Percentiles rank a stretch among this genome's conserved stretches.
phyloP scores from a whole-genome alignment of 2,329 filamentous ascomycete genomes.

The Hortaea werneckii region DNA sequence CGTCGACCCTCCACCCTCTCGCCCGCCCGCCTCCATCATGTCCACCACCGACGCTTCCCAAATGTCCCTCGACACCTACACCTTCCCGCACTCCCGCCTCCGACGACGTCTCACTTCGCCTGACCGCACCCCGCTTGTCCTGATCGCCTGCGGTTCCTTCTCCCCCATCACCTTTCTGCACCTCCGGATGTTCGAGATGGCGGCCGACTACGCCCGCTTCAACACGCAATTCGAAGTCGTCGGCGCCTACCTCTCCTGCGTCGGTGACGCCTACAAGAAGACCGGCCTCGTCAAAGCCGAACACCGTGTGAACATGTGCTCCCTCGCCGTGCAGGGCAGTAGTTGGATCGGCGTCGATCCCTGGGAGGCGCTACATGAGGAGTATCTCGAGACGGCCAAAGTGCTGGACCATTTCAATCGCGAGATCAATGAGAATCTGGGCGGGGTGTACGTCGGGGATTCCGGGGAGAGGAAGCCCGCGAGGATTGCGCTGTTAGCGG shows the following conservation, averaged over 20 bases:
- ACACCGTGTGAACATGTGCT: conserved; percentile 77
- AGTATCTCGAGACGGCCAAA: conserved; percentile 79
- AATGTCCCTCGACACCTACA: conserved; percentile 41
- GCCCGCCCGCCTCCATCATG: conserved; percentile 9
- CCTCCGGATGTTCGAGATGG: conserved; percentile 82
- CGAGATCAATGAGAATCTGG: conserved; percentile 71
- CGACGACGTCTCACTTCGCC: conserved; percentile 46
- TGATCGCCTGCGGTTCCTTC: conserved; percentile 56
- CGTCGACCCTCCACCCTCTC: conserved; percentile 6
- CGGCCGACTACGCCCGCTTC: conserved; percentile 66
- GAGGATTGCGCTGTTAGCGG: conserved; percentile 71
- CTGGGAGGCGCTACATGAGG: conserved; percentile 76
- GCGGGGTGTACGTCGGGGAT: conserved; percentile 53
- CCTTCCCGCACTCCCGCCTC: conserved; percentile 52
- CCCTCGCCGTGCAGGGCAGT: conserved; percentile 65
- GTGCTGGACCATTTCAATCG: conserved; percentile 86
- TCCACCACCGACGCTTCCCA: conserved; percentile 16
- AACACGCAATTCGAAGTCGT: conserved; percentile 73
- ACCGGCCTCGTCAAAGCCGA: conserved; percentile 62
- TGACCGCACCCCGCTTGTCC: conserved; percentile 51
- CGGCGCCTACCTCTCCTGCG: conserved; percentile 75
- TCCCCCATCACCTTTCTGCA: conserved; percentile 50
- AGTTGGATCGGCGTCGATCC: conserved; percentile 77
- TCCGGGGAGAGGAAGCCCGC: conserved; percentile 59
- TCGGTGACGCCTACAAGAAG: conserved; percentile 69